Evolutionary conservation across 805 yeast species (phyloP).

Genomic region (Lachancea thermotolerans): DNA sequence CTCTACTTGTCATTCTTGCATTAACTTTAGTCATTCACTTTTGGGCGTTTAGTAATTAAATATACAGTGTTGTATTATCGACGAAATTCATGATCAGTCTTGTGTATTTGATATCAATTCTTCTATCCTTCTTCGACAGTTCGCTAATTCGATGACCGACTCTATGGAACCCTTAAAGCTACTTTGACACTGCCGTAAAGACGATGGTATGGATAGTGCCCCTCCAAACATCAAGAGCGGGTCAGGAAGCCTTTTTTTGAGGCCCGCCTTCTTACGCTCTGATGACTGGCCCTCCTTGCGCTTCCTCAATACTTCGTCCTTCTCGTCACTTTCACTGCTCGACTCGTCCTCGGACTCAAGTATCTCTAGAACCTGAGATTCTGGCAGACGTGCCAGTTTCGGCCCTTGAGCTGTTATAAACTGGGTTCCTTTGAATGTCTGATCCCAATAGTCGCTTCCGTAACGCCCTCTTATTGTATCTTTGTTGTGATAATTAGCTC

Average conservation of each 20-base stretch:
- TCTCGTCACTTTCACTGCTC: constrained; percentile 1
- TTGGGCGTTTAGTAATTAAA: not conserved
- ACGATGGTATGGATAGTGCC: constrained; percentile 21
- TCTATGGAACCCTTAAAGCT: constrained; percentile 22
- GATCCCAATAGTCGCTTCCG: constrained; percentile 31
- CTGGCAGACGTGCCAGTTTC: not conserved
- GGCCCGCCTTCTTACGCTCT: not conserved
- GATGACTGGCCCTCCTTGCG: not conserved
- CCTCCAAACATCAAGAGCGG: constrained; percentile 31
- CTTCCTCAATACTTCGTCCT: constrained; percentile 2
- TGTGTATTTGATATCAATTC: not conserved
- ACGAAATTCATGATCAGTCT: not conserved
- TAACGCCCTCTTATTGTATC: constrained; percentile 27
- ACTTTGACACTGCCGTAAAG: constrained; percentile 23
- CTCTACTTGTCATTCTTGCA: constrained; percentile 5
- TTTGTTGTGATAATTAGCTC: constrained; percentile 30
- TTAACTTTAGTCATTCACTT: constrained; percentile 6
- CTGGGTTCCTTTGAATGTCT: constrained; percentile 22
- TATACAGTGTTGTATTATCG: not conserved
- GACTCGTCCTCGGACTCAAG: constrained; percentile 1
- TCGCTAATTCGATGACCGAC: constrained; percentile 18
- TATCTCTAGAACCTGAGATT: not conserved
- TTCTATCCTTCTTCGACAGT: constrained; percentile 15
- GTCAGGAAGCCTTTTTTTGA: constrained; percentile 10
- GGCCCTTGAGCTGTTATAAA: constrained; percentile 7